A percentile compares a stretch with the other conserved stretches of the same genome.
These are phyloP conservation scores for Serendipita sp. DNA, from an alignment of 768 basidiomycete species.

Conservation along the genomic window DNA sequence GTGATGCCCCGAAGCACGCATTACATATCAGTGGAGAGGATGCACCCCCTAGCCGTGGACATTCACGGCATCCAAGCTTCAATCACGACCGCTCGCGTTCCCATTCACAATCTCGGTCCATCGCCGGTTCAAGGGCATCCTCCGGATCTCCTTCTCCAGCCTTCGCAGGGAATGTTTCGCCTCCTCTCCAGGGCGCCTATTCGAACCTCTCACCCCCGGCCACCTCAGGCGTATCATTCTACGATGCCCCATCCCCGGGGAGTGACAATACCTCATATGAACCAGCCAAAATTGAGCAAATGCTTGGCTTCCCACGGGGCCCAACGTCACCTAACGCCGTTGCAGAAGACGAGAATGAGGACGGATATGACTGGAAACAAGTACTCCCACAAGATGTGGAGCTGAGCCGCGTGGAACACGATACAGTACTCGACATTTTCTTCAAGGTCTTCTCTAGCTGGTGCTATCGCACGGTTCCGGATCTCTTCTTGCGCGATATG, in stretches of 20 bases:
- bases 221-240: neutral
- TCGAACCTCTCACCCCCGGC: neutral
- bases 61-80: neutral
- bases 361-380: neutral
- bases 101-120: neutral
- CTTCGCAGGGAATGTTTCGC: neutral
- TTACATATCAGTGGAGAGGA: slow-evolving; percentile 6
- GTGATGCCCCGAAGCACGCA: neutral
- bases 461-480: slow-evolving; percentile 34
- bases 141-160: neutral
- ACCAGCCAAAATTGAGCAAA: neutral
- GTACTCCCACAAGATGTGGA: neutral
- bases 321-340: neutral
- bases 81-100: neutral
- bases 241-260: neutral
- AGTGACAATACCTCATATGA: neutral
- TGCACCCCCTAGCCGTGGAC: neutral
- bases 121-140: neutral
- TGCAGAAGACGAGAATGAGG: neutral
- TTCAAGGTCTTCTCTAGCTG: slow-evolving; percentile 37
- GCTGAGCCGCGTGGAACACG: neutral
- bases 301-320: neutral
- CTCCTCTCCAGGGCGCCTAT: neutral
- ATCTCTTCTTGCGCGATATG: slow-evolving; percentile 37
- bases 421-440: slow-evolving; percentile 25